Conservation (phyloP, 495 filamentous ascomycete species). For the Daldinia decipiens region DNA sequence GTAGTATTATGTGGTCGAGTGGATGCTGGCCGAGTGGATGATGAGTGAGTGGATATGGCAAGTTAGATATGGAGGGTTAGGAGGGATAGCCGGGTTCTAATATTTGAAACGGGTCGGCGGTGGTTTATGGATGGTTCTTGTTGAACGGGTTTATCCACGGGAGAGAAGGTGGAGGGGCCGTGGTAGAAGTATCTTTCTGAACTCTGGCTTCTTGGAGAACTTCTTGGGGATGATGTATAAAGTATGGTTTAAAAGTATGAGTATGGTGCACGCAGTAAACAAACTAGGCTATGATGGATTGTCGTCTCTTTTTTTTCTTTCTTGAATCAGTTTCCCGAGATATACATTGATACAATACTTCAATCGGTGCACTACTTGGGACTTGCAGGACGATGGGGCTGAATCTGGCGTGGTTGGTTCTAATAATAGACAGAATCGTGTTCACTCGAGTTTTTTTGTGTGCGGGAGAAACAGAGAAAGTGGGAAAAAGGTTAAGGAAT, state of each 20-base stretch:
- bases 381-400: constrained; percentile 56
- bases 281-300: constrained; percentile 39
- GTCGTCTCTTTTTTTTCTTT: constrained; percentile 26
- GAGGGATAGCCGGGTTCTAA: constrained; percentile 34
- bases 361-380: constrained; percentile 45
- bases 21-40: constrained; percentile 11
- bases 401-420: constrained; percentile 57
- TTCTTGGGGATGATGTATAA: constrained; percentile 6
- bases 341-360: constrained; percentile 47
- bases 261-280: constrained; percentile 14
- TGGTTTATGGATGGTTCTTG: constrained; percentile 14
- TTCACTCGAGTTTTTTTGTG: constrained; percentile 48
- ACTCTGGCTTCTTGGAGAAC: neutral
- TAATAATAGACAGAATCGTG: constrained; percentile 60
- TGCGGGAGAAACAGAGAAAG: constrained; percentile 40
- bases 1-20: constrained; percentile 5
- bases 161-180: constrained; percentile 26
- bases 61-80: constrained; percentile 10
- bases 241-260: constrained; percentile 12
- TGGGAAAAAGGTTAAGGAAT: constrained; percentile 40
- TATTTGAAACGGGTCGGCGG: constrained; percentile 29
- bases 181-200: constrained; percentile 22
- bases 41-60: constrained; percentile 10
- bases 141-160: constrained; percentile 30
- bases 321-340: constrained; percentile 33